phyloP scores from a whole-genome alignment of 2,329 filamentous ascomycete genomes.

The Curvularia verruculosa region DNA sequence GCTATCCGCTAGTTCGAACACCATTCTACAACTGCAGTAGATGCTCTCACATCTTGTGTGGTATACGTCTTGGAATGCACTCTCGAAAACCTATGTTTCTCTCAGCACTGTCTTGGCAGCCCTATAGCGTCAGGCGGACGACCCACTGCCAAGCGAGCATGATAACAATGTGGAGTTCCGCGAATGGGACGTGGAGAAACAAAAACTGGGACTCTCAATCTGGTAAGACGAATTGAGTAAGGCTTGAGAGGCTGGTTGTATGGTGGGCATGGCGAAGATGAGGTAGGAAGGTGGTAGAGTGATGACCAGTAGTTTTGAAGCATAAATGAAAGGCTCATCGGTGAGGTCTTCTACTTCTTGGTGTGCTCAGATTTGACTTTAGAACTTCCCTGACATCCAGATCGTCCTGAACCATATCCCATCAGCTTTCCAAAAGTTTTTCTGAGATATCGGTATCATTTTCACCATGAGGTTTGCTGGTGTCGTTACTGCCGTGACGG shows the following conservation, averaged over 20 bases:
- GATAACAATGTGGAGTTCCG: constrained; percentile 17
- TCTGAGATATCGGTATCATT: not conserved
- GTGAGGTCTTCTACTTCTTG: constrained; percentile 5
- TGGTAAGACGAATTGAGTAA: constrained; percentile 12
- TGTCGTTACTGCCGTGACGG: constrained; percentile 22
- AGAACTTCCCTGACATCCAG: constrained; percentile 2
- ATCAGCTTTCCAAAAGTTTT: not conserved
- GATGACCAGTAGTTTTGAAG: constrained; percentile 11
- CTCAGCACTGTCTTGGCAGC: constrained; percentile 8
- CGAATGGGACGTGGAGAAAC: constrained; percentile 18
- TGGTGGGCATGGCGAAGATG: constrained; percentile 6
- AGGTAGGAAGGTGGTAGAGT: not conserved
- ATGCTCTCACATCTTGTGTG: not conserved
- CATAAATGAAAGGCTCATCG: not conserved
- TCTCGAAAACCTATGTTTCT: constrained; percentile 9
- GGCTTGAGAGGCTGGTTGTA: constrained; percentile 5
- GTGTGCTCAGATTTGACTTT: constrained; percentile 6
- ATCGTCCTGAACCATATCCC: not conserved
- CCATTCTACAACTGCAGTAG: not conserved
- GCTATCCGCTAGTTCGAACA: constrained; percentile 5
- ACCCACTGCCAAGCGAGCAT: constrained; percentile 12
- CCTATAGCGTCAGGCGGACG: constrained; percentile 13
- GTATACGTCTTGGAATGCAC: not conserved
- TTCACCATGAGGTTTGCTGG: constrained; percentile 25
- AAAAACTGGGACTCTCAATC: not conserved